Base-by-base conservation (phyloP, 1,284 basidiomycete genomes). In the Boletus sp. region DNA sequence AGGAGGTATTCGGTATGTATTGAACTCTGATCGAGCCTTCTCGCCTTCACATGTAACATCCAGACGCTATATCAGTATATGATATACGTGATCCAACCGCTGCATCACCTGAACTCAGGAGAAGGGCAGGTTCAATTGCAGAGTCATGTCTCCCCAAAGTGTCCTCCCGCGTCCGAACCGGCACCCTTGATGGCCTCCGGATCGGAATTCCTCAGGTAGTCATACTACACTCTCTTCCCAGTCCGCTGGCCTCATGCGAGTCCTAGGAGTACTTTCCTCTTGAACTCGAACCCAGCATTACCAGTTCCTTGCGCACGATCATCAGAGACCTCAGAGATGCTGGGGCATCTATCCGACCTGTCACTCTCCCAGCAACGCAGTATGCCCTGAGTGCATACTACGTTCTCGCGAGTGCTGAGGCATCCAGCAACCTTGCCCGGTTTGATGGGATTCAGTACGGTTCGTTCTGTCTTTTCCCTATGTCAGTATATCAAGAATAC, bases 351-450 rank as follows among this genome's bases (percentile, higher is more conserved):
- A 69, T 98, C 23, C 76, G 88, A 1, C 83, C 93, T 0, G 87
- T 98, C 1, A 89, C 89, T 11, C 80, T 98, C 23, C 93, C 94
- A 0, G 83, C 84, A 3, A 93, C 93, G 0, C 79, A 78, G 1
- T 91, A 90, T 67, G 92, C 94, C 0, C 80, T 98, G 3, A 93
- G 94, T 56, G 93, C 95, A 7, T 99, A 99, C 80, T 99, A 99
- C 71, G 92, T 98, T 16, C 83, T 98, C 25, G 93, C 97, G 0
- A 93, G 88, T 62, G 95, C 97, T 0, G 97, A 99, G 72, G 97
- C 96, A 0, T 93, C 93, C 65, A 96, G 93, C 65, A 98, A 97
- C 71, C 79, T 99, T 44, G 94, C 93, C 1, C 82, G 95, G 38
- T 99, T 91, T 74, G 94, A 97, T 56, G 97, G 97, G 0, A 83